These are phyloP conservation scores for Saccharomyces pastorianus DNA, from an alignment of 1,139 yeast species.

Conservation along the genomic window DNA sequence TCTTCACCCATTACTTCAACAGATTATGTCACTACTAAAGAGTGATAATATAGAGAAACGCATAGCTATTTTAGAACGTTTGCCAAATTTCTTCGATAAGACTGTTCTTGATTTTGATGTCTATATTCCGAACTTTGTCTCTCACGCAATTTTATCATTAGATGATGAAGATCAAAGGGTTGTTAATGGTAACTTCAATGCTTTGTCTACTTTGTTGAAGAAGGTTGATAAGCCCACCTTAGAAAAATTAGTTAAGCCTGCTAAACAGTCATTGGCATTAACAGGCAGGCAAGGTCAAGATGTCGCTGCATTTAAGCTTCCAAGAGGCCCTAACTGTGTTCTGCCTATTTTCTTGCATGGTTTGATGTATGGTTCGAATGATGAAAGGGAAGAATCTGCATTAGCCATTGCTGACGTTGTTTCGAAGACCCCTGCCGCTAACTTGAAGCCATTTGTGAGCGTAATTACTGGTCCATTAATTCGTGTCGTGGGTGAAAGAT, in stretches of 20 bases:
- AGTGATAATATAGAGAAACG: constrained; percentile 66
- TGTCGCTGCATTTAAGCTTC: constrained; percentile 63
- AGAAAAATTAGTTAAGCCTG: constrained; percentile 70
- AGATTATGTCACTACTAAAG: constrained; percentile 65
- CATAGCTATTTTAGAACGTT: constrained; percentile 56
- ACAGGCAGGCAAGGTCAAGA: constrained; percentile 57
- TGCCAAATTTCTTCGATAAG: constrained; percentile 61
- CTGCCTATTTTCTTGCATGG: constrained; percentile 93
- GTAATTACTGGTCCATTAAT: constrained; percentile 94
- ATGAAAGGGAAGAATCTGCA: constrained; percentile 80
- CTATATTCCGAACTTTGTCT: constrained; percentile 69
- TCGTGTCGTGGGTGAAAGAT: constrained; percentile 96
- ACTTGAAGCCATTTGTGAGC: constrained; percentile 82
- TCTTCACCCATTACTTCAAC: constrained; percentile 76
- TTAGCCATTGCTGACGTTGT: constrained; percentile 83
- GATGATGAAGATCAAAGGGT: constrained; percentile 62
- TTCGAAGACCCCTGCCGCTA: constrained; percentile 74
- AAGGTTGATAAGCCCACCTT: constrained; percentile 67
- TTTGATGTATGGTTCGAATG: constrained; percentile 83
- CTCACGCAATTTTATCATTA: constrained; percentile 60
- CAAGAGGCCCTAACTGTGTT: constrained; percentile 82
- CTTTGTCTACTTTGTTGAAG: constrained; percentile 59
- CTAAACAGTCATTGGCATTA: constrained; percentile 61
- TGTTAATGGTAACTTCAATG: constrained; percentile 61
- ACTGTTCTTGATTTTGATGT: constrained; percentile 64